Percentiles rank a stretch among this genome's conserved stretches.
phyloP scores from a whole-genome alignment of 768 basidiomycete genomes.

The Tulasnella sp. region DNA sequence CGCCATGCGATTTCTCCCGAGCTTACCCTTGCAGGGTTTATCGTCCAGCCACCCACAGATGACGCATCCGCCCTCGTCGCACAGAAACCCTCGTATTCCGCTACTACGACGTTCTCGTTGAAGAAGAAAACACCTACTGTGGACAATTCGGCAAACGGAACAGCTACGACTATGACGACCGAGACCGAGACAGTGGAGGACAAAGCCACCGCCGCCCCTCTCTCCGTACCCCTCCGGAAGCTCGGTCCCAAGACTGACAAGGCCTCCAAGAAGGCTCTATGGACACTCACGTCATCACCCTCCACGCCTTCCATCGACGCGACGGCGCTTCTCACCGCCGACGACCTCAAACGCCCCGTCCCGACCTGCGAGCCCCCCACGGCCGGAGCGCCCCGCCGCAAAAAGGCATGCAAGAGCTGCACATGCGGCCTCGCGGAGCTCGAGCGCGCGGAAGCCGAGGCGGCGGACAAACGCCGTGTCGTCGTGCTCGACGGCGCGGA shows the following conservation, averaged over 20 bases:
- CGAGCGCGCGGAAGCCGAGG: slow-evolving; percentile 49
- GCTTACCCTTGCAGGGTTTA: slow-evolving; percentile 53
- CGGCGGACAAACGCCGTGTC: slow-evolving; percentile 38
- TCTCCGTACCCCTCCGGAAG: slow-evolving; percentile 22
- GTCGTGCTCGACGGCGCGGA: slow-evolving; percentile 56
- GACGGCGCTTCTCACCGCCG: slow-evolving; percentile 29
- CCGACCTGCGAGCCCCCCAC: slow-evolving; percentile 23
- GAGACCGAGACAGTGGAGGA: background rate
- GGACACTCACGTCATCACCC: slow-evolving; percentile 29
- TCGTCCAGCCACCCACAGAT: slow-evolving; percentile 33
- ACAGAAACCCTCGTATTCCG: slow-evolving; percentile 44
- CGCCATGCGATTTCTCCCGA: slow-evolving; percentile 40
- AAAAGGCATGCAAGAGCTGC: slow-evolving; percentile 93
- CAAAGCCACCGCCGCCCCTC: slow-evolving; percentile 18
- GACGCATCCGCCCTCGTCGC: slow-evolving; percentile 45
- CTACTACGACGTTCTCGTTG: slow-evolving; percentile 33
- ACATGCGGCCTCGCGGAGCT: slow-evolving; percentile 92
- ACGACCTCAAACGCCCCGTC: slow-evolving; percentile 31
- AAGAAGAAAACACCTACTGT: slow-evolving; percentile 27
- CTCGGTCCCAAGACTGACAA: slow-evolving; percentile 21
- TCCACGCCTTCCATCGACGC: slow-evolving; percentile 31
- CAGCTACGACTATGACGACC: background rate
- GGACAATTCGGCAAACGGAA: too few relatives aligned
- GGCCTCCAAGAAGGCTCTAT: slow-evolving; percentile 31
- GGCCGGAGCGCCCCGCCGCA: slow-evolving; percentile 44